phyloP scores from a whole-genome alignment of 768 basidiomycete genomes.

The Suillus occidentalis region DNA sequence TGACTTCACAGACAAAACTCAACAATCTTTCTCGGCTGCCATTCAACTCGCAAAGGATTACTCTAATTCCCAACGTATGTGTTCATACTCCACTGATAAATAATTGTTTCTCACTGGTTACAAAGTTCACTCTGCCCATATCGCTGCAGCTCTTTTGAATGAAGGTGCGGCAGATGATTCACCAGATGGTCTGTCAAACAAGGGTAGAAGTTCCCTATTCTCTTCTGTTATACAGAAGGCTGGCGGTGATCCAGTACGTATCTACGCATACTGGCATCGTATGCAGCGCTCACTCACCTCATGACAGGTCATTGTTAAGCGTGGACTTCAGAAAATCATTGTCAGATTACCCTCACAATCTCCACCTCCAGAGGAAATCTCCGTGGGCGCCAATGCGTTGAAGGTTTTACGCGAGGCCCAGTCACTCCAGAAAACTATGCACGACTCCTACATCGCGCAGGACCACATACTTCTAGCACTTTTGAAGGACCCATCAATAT shows the following conservation, averaged over 20 bases:
- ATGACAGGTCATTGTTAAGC: slow-evolving; percentile 55
- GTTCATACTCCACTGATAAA: slow-evolving; percentile 11
- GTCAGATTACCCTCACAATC: slow-evolving; percentile 81
- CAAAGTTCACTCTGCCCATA: slow-evolving; percentile 78
- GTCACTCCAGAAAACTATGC: slow-evolving; percentile 76
- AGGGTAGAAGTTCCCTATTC: slow-evolving; percentile 60
- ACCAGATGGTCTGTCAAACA: slow-evolving; percentile 31
- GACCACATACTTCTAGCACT: slow-evolving; percentile 90
- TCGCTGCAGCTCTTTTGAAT: slow-evolving; percentile 79
- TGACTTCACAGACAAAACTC: slow-evolving; percentile 86
- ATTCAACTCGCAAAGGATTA: slow-evolving; percentile 84
- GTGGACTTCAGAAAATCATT: slow-evolving; percentile 72
- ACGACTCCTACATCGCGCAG: slow-evolving; percentile 90
- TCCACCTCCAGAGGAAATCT: slow-evolving; percentile 82
- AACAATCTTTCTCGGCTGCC: slow-evolving; percentile 66
- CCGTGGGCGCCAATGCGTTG: slow-evolving; percentile 53
- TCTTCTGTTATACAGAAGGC: slow-evolving; percentile 75
- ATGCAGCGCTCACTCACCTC: neutral
- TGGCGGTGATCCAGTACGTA: slow-evolving; percentile 79
- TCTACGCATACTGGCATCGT: neutral
- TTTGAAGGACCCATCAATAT: slow-evolving; percentile 68
- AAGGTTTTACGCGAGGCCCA: slow-evolving; percentile 78
- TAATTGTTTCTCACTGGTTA: slow-evolving; percentile 4
- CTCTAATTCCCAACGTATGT: slow-evolving; percentile 73
- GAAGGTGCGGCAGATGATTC: slow-evolving; percentile 47